phyloP scores from a whole-genome alignment of 805 yeast species.

The Metschnikowia drakensbergensis region DNA sequence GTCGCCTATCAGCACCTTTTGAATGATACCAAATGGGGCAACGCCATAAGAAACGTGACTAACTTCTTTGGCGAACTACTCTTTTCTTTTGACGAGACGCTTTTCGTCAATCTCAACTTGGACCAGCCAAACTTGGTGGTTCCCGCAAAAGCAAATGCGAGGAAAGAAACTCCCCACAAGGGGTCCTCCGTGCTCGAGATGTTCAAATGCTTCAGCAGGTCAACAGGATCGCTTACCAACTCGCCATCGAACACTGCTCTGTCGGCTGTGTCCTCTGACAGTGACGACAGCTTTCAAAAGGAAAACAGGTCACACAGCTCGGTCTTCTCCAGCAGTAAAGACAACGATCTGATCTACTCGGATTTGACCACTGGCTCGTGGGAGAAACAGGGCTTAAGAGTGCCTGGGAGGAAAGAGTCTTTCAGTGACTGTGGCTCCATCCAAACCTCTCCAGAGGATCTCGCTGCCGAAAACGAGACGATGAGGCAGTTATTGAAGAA shows the following conservation, averaged over 20 bases:
- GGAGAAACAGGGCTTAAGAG: slow-evolving; percentile 8
- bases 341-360: slow-evolving; percentile 29
- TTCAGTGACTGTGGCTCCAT: slow-evolving; percentile 13
- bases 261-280: slow-evolving; percentile 6
- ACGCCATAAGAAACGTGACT: slow-evolving; percentile 33
- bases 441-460: slow-evolving; percentile 11
- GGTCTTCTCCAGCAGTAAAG: slow-evolving; percentile 19
- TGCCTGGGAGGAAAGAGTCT: slow-evolving; percentile 5
- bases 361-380: slow-evolving; percentile 19
- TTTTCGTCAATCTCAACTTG: slow-evolving; percentile 18
- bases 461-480: slow-evolving; percentile 24
- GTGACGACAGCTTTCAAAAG: slow-evolving; percentile 6
- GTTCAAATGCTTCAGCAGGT: slow-evolving; percentile 27
- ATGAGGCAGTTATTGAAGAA: slow-evolving; percentile 25
- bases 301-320: slow-evolving; percentile 21
- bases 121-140: slow-evolving; percentile 1
- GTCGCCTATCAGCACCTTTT: slow-evolving; percentile 42
- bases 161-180: slow-evolving; percentile 9
- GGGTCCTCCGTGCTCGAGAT: slow-evolving; percentile 26
- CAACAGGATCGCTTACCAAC: slow-evolving; percentile 4
- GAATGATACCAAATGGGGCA: slow-evolving; percentile 44
- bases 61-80: slow-evolving; percentile 37
- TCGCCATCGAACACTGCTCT: slow-evolving; percentile 14
- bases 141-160: slow-evolving; percentile 1
- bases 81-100: slow-evolving; percentile 32